Conservation (phyloP, 2,329 filamentous ascomycete species). For the Volutella citrinella region DNA sequence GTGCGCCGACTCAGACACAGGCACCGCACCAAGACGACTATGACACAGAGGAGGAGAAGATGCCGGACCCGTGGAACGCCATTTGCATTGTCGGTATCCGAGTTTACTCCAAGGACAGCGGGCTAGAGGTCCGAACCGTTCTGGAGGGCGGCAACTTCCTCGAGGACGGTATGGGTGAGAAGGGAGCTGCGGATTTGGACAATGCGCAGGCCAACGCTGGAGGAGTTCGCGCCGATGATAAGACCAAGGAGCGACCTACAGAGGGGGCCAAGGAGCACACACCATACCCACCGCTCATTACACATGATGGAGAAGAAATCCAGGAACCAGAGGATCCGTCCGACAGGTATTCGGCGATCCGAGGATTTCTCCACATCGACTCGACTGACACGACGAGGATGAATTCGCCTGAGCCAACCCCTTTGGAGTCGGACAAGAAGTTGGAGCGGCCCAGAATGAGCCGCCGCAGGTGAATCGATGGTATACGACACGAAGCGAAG, state of each 20-base stretch:
- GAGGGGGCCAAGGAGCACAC: constrained; percentile 4
- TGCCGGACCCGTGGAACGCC: constrained; percentile 59
- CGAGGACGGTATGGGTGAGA: constrained; percentile 56
- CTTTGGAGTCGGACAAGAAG: constrained; percentile 26
- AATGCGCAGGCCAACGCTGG: constrained; percentile 55
- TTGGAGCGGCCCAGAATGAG: constrained; percentile 18
- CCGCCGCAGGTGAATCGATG: too few species aligned
- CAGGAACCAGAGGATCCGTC: constrained; percentile 14
- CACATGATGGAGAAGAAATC: constrained; percentile 21
- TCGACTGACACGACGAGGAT: constrained; percentile 25
- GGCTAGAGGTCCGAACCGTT: constrained; percentile 52
- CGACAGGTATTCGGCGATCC: constrained; percentile 22
- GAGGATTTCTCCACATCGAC: constrained; percentile 27
- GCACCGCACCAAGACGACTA: constrained; percentile 37
- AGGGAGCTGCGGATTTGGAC: constrained; percentile 53
- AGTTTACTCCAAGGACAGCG: constrained; percentile 58
- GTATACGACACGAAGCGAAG: too few species aligned
- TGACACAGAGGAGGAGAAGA: constrained; percentile 56
- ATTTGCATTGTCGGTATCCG: constrained; percentile 59
- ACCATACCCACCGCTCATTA: constrained; percentile 23
- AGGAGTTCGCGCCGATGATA: constrained; percentile 36
- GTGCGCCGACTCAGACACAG: constrained; percentile 35
- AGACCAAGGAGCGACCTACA: constrained; percentile 10
- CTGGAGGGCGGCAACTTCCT: constrained; percentile 53
- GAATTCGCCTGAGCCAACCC: constrained; percentile 30